Percentiles rank a stretch among this genome's conserved stretches.
phyloP scores from a whole-genome alignment of 1,284 basidiomycete species.

The Rhodotorula sp. region DNA sequence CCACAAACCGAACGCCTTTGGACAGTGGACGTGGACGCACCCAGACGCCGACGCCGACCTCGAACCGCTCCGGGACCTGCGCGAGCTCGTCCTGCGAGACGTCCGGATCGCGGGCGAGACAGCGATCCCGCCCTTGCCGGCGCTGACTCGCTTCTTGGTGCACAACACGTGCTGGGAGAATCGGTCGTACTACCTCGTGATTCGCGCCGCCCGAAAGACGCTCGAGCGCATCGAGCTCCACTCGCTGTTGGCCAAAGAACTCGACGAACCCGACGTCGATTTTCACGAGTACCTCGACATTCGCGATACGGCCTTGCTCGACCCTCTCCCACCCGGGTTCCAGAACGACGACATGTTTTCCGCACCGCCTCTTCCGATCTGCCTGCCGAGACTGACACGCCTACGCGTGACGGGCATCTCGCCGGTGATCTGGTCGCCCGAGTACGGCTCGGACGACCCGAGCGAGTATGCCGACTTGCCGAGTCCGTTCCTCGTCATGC shows the following conservation, averaged over 20 bases:
- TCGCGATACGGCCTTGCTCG: constrained; percentile 12
- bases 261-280: constrained; percentile 13
- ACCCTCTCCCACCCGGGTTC: constrained; percentile 9
- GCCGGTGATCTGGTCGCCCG: constrained; percentile 19
- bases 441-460: constrained; percentile 5
- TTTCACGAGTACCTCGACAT: constrained; percentile 13
- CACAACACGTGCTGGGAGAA: constrained; percentile 41
- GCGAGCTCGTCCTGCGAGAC: background rate
- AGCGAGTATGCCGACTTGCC: constrained; percentile 6
- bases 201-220: constrained; percentile 30
- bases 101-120: background rate
- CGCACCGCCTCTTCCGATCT: constrained; percentile 13
- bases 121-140: constrained; percentile 14
- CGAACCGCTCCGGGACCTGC: background rate
- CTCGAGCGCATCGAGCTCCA: constrained; percentile 7
- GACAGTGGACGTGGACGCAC: background rate
- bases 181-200: constrained; percentile 48
- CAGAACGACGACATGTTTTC: background rate
- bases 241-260: constrained; percentile 1
- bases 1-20: no score
- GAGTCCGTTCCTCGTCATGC: constrained; percentile 35
- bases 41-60: background rate
- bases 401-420: constrained; percentile 5
- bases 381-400: constrained; percentile 5
- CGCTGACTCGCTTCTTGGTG: background rate